phyloP scores from a whole-genome alignment of 768 basidiomycete genomes.

The Lactarius pseudohatsudake region DNA sequence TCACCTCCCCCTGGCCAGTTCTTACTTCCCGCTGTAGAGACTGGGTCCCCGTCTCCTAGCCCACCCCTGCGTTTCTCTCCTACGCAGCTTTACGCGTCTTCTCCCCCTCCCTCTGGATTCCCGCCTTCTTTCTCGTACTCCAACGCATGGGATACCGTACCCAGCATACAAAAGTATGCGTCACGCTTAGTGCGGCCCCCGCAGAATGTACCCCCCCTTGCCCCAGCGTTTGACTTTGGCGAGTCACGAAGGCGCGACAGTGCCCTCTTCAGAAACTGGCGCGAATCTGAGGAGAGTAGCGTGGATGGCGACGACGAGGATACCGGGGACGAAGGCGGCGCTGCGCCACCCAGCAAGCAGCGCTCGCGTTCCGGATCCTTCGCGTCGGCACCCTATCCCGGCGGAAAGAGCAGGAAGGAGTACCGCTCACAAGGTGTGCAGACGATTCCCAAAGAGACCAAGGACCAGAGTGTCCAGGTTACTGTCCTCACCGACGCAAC shows the following conservation, averaged over 20 bases:
- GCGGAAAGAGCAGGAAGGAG: constrained; percentile 43
- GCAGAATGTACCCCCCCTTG: constrained; percentile 40
- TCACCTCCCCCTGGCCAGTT: constrained; percentile 32
- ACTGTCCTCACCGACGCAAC: constrained; percentile 30
- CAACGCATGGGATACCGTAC: constrained; percentile 85
- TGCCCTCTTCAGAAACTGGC: constrained; percentile 46
- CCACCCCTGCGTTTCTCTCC: constrained; percentile 24
- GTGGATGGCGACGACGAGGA: constrained; percentile 83
- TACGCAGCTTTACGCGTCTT: constrained; percentile 33
- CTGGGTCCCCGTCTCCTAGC: constrained; percentile 31
- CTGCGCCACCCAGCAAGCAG: constrained; percentile 28
- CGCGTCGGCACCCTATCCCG: constrained; percentile 38
- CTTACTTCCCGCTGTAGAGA: constrained; percentile 10
- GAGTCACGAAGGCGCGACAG: constrained; percentile 37
- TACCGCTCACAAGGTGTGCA: constrained; percentile 73
- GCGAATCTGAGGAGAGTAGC: constrained; percentile 64
- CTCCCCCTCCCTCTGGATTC: constrained; percentile 44
- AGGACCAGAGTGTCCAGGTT: constrained; percentile 62
- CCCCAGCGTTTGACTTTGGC: constrained; percentile 51
- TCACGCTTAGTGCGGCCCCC: constrained; percentile 55
- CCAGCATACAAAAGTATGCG: constrained; percentile 77
- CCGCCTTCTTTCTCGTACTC: constrained; percentile 61
- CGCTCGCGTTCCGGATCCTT: constrained; percentile 37
- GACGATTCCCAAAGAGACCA: constrained; percentile 56
- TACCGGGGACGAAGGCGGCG: constrained; percentile 38